Percentiles rank a stretch among this genome's conserved stretches.
Evolutionary conservation across 148 eudicot genomes (phyloP).

Genomic region (Dysphania ambrosioides): DNA sequence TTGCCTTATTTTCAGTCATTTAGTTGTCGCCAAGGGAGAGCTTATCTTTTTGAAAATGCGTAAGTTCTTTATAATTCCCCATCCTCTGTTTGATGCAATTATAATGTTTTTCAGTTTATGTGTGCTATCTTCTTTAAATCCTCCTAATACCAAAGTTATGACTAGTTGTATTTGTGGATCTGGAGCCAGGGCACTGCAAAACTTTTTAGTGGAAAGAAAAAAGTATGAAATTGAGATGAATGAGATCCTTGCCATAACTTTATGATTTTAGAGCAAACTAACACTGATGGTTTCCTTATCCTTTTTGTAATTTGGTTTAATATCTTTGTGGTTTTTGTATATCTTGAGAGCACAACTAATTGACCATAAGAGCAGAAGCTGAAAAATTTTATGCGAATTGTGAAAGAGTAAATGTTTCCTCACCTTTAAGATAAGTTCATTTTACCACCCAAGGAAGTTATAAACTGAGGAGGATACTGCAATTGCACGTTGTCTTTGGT

Average conservation of each 20-base stretch:
- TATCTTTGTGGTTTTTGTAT: not conserved
- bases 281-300: not conserved
- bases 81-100: not conserved
- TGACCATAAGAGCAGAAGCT: not conserved
- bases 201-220: not conserved
- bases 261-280: not conserved
- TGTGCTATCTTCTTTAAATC: conserved; percentile 6
- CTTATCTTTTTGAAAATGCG: conserved; percentile 62
- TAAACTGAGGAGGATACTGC: not conserved
- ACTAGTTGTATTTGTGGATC: not conserved
- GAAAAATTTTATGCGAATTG: not conserved
- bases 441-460: not conserved
- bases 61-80: conserved; percentile 35
- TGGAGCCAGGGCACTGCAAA: not conserved
- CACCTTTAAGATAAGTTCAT: not conserved
- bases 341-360: not conserved
- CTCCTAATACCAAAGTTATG: not conserved
- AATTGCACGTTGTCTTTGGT: not conserved
- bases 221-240: not conserved
- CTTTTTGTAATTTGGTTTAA: not conserved
- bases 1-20: conserved; percentile 44
- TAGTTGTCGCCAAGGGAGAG: conserved; percentile 54
- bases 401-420: not conserved
- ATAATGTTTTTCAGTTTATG: not conserved
- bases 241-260: too few species aligned